Base-by-base conservation (phyloP, 2,329 filamentous ascomycete species). In the Diaporthe velutina region DNA sequence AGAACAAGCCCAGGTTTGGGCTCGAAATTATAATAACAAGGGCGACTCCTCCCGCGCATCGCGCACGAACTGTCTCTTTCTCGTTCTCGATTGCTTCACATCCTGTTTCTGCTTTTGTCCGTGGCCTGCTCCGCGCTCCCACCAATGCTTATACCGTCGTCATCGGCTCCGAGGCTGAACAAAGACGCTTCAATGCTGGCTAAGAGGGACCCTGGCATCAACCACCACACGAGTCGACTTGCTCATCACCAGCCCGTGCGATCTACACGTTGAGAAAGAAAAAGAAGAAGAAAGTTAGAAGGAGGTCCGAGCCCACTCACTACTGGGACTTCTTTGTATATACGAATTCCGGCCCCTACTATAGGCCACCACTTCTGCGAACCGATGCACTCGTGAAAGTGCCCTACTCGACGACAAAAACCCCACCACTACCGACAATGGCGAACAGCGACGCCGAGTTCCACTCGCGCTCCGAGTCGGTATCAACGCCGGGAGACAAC, bases 1-100 rank as follows among this genome's bases (percentile, higher is more conserved):
- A 35, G 61, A 35, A 67, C 42, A 40, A 66, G 17, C 40, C 60
- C 28, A 30, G 64, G 45, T 40, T 67, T 67, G 30, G 48, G 64
- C 48, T 68, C 48, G 48, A 54, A 54, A 68, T 68, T 68, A 54
- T 68, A 68, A 68, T 68, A 68, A 68, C 64, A 68, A 68, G 64
- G 64, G 64, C 48, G 15, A 54, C 48, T 68, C 64, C 64, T 68
- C 48, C 15, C 33, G 64, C 64, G 64, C 64, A 54, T 40, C 64
- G 33, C 40, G 64, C 48, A 48, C 64, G 15, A 4, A 22, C n/a
- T 10, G 30, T 28, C 19, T 40, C n/a, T 7, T 38, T 10, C 48
- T 40, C 33, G 13, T 68, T 40, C 48, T 54, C 48, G 45, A 68
- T 54, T 40, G 64, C 64, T 68, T 68, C 64, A 54, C 64, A 40